Evolutionary conservation across 2,329 filamentous ascomycete species (phyloP).

Genomic region (Penicillium sp.): DNA sequence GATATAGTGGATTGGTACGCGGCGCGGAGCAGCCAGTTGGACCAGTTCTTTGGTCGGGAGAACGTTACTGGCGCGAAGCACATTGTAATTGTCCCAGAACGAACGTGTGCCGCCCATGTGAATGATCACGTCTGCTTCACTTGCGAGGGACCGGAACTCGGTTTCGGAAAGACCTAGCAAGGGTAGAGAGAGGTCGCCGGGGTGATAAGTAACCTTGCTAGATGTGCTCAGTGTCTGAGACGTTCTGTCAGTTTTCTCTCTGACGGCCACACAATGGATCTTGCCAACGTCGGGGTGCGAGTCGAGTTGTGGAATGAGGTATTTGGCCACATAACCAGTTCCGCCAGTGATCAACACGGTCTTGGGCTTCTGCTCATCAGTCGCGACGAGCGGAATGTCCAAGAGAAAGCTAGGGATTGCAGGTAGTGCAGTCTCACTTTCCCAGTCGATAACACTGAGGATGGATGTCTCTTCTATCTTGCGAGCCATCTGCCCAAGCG

Average conservation of each 20-base stretch:
- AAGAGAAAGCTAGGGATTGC: neutral
- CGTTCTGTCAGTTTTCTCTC: no score
- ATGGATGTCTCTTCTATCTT: conserved; percentile 27
- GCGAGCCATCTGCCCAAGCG: conserved; percentile 42
- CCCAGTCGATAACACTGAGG: conserved; percentile 45
- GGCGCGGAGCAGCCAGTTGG: conserved; percentile 13
- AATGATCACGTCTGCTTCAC: conserved; percentile 49
- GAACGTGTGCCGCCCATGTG: conserved; percentile 51
- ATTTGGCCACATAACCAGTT: conserved; percentile 40
- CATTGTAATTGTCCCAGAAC: conserved; percentile 28
- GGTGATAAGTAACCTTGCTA: conserved; percentile 34
- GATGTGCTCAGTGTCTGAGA: conserved; percentile 6
- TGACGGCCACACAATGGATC: conserved; percentile 47
- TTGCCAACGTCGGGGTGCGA: conserved; percentile 28
- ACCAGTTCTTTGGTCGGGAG: conserved; percentile 24
- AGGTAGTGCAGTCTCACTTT: conserved; percentile 33
- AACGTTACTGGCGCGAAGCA: conserved; percentile 27
- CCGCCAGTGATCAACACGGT: conserved; percentile 29
- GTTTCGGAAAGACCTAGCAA: conserved; percentile 41
- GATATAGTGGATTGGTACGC: conserved; percentile 33
- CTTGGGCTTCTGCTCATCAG: neutral
- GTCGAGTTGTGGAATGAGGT: conserved; percentile 41
- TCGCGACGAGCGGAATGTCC: neutral
- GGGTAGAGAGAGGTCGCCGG: conserved; percentile 38
- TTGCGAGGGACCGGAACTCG: conserved; percentile 30